Evolutionary conservation across 2,329 filamentous ascomycete genomes (phyloP), one percentile per base, ranked within the genome.

Genomic region (Fusarium sp.): DNA sequence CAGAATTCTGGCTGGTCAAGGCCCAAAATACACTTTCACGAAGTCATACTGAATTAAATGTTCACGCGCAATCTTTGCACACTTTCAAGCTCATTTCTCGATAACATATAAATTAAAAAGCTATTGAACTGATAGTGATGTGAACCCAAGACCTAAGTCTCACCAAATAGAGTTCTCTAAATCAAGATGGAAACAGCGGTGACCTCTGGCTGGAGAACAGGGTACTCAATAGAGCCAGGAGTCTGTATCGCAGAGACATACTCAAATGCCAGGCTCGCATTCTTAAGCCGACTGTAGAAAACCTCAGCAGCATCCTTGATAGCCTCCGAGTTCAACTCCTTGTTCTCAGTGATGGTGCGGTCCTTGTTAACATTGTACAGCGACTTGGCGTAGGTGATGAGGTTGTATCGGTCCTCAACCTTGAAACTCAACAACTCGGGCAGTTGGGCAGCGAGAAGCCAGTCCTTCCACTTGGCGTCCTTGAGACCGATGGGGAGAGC

Each of bases 401-500:
- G 30, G 20, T 74, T 74, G 26, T 66, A 74, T 17, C 64, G 14
- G 1, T 57, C 47, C 9, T 74, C 61, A 2, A 72, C 72, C 68
- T 74, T 72, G 68, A 60, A 74, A 15, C 67, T 74, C 18, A 74
- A 36, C 1, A 74, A 26, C 44, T 74, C 68, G 0, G 71, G 72
- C 1, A 74, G 2, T 3, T 74, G 71, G 0, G 68, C 68, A 1
- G 71, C 72, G 1, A 74, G 42, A 5, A 73, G 65, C 72, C 69
- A 75, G 14, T 75, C 72, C 36, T 75, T 70, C 72, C 72, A 75
- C 55, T 75, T 66, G 2, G 54, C 58, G 3, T 61, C 65, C 7
- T 72, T 45, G 5, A 36, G 63, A 10, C 64, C 72, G 15, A 75
- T 75, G 5, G 72, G 72, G 8, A 75, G 48, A 7, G 72, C 69